Evolutionary conservation across 805 yeast species (phyloP).

Genomic region (Saturnispora kantuleensis): DNA sequence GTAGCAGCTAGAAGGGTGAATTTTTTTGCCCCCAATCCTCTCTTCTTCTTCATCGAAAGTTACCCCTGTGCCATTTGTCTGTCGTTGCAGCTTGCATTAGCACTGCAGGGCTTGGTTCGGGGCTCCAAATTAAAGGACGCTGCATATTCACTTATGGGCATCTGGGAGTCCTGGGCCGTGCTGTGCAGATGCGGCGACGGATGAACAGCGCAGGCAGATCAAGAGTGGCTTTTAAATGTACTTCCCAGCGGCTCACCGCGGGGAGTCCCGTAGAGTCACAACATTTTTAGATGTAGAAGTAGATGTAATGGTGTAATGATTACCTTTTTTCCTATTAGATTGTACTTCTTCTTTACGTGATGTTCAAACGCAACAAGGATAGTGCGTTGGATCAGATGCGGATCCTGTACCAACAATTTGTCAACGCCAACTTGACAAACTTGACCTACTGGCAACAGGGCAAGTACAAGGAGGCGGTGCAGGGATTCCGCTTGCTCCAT

Average conservation of each 20-base stretch:
- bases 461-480: not conserved
- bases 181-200: not conserved
- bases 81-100: not conserved
- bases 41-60: slow-evolving; percentile 13
- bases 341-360: not conserved
- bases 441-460: slow-evolving; percentile 6
- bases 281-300: not conserved
- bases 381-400: slow-evolving; percentile 9
- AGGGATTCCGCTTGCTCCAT: slow-evolving; percentile 2
- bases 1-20: not conserved
- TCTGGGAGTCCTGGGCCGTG: not conserved
- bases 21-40: not conserved
- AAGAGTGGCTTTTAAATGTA: slow-evolving; percentile 6
- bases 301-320: not conserved
- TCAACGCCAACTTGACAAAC: slow-evolving; percentile 3
- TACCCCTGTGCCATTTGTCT: slow-evolving; percentile 9
- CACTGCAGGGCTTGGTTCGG: not conserved
- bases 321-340: not conserved
- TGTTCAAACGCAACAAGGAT: slow-evolving; percentile 8
- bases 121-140: not conserved
- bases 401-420: slow-evolving; percentile 9
- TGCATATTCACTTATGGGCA: slow-evolving; percentile 13
- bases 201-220: slow-evolving; percentile 7
- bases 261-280: slow-evolving; percentile 13
- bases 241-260: not conserved